Evolutionary conservation across 2,329 filamentous ascomycete species (phyloP).

Genomic region (Microsporum canis): DNA sequence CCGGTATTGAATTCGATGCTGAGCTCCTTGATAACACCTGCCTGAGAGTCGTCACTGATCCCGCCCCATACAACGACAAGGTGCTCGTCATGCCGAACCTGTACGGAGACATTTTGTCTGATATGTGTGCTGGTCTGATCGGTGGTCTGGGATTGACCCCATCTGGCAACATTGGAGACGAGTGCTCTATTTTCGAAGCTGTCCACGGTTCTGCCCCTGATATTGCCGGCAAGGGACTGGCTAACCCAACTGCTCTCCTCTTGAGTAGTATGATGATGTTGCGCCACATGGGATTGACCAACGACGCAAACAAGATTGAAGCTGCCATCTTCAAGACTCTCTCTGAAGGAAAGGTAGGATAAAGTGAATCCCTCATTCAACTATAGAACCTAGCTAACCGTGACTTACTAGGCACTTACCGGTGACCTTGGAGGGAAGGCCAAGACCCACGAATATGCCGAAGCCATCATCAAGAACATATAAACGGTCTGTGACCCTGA

Average conservation of each 20-base stretch:
- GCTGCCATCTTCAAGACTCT: constrained; percentile 90
- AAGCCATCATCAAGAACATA: constrained; percentile 68
- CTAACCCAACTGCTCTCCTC: constrained; percentile 93
- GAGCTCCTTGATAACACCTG: constrained; percentile 99
- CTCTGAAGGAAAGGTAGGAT: constrained; percentile 74
- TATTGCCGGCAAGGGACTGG: constrained; percentile 89
- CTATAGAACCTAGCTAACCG: background rate
- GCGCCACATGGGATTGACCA: constrained; percentile 86
- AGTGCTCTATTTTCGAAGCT: constrained; percentile 99
- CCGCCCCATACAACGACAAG: constrained; percentile 95
- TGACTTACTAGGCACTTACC: constrained; percentile 53
- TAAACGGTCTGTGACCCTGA: constrained; percentile 21
- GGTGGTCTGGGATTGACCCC: constrained; percentile 94
- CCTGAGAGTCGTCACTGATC: constrained; percentile 97
- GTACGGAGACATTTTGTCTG: constrained; percentile 98
- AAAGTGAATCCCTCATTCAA: background rate
- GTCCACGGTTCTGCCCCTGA: constrained; percentile 96
- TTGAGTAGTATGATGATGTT: constrained; percentile 99
- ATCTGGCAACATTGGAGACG: constrained; percentile 96
- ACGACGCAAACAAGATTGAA: constrained; percentile 80
- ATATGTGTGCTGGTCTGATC: constrained; percentile 98
- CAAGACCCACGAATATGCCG: constrained; percentile 89
- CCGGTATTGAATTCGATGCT: constrained; percentile 87
- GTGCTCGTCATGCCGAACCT: constrained; percentile 96
- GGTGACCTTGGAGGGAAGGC: constrained; percentile 93